These are phyloP conservation scores for Penstemon davidsonii DNA, from an alignment of 257 asterid genomes.

Conservation along the genomic window DNA sequence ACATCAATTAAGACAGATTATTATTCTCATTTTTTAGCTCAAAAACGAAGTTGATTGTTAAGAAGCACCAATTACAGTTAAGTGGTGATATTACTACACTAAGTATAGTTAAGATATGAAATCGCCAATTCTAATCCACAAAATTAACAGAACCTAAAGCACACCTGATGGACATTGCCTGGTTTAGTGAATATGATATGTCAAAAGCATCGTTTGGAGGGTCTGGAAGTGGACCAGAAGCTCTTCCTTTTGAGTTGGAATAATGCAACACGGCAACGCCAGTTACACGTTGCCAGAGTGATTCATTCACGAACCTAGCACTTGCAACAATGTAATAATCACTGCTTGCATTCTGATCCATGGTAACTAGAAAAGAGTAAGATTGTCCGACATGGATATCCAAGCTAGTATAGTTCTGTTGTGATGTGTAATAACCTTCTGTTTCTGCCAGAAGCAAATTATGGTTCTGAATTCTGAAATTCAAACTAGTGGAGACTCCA, in stretches of 20 bases:
- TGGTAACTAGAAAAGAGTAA: conserved; percentile 69
- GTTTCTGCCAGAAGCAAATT: conserved; percentile 87
- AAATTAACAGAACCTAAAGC: conserved; percentile 4
- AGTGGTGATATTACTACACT: too few species aligned
- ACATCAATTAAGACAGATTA: background rate
- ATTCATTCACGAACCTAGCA: conserved; percentile 83
- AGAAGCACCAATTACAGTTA: too few species aligned
- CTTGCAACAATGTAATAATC: conserved; percentile 95
- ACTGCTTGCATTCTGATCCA: conserved; percentile 97
- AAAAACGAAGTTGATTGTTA: too few species aligned
- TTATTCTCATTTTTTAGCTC: too few species aligned
- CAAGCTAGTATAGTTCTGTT: conserved; percentile 72
- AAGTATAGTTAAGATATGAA: background rate
- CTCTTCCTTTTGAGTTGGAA: conserved; percentile 74
- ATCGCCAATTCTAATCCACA: background rate
- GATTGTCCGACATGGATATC: conserved; percentile 97
- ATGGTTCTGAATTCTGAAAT: conserved; percentile 85
- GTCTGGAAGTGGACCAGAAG: conserved; percentile 84
- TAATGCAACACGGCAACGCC: conserved; percentile 91
- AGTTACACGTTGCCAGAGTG: conserved; percentile 85
- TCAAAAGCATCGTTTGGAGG: conserved; percentile 78
- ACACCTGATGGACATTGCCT: conserved; percentile 88
- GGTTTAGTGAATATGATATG: conserved; percentile 60
- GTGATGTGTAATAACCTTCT: conserved; percentile 84
- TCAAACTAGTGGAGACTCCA: conserved; percentile 83